phyloP scores from a whole-genome alignment of 208 protist genomes.

The Leishmania guyanensis region DNA sequence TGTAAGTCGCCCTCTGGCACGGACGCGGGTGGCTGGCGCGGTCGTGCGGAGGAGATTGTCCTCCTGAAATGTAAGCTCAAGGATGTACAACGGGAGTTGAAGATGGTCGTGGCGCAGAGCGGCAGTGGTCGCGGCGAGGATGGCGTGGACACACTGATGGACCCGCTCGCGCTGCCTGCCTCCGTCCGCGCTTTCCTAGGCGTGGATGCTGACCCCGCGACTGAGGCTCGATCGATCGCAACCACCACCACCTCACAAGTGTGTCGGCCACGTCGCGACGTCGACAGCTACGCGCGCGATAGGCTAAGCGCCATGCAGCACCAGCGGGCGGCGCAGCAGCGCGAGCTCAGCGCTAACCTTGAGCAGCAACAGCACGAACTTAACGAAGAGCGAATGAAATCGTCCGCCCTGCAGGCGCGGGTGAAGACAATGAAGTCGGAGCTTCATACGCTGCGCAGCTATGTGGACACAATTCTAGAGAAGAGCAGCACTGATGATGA shows the following conservation, averaged over 20 bases:
- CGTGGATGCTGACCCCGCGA: not conserved
- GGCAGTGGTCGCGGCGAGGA: not conserved
- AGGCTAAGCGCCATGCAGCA: constrained; percentile 45
- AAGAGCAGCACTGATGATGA: constrained; percentile 78
- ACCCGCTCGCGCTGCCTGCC: constrained; percentile 11
- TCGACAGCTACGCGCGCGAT: constrained; percentile 63
- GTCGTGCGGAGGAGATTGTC: constrained; percentile 73
- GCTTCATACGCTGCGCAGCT: constrained; percentile 54
- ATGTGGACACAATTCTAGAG: constrained; percentile 59
- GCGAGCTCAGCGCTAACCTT: constrained; percentile 45
- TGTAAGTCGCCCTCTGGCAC: not conserved
- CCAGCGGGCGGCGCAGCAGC: constrained; percentile 43
- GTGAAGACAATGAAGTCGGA: constrained; percentile 57
- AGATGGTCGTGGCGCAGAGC: not conserved
- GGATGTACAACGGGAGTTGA: constrained; percentile 48
- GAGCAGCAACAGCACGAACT: constrained; percentile 26
- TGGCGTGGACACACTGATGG: not conserved
- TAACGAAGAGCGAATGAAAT: constrained; percentile 39
- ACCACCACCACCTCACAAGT: constrained; percentile 14
- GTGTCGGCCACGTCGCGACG: constrained; percentile 35
- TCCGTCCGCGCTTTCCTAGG: constrained; percentile 17
- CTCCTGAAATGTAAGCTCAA: constrained; percentile 73
- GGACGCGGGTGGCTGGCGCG: constrained; percentile 46
- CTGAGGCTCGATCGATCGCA: constrained; percentile 10
- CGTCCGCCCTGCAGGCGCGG: constrained; percentile 56